Base-by-base conservation (phyloP, 108 stramenopile species). In the Cylindrotheca closterium region DNA sequence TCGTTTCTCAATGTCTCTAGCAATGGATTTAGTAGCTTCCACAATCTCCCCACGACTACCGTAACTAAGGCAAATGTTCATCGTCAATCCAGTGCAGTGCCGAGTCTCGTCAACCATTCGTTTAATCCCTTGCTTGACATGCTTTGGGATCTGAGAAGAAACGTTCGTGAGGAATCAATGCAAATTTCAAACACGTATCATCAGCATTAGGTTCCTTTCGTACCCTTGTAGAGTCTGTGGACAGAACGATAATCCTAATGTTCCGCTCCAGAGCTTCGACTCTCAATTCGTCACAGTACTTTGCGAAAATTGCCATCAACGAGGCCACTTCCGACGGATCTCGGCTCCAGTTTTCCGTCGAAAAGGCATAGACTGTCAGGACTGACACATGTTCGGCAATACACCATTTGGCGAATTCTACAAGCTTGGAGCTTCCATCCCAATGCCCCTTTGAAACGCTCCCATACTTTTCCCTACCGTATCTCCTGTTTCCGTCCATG, bases 401-500 rank as follows among this genome's bases (percentile, higher is more conserved):
- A 70, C 99, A 99, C 99, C 97, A 98, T 52, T 96, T 83, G 58
- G 86, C 67, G 65, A 98, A 93, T 48, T 95, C 80, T 0, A 88
- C 85, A 7, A 99, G 73, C 53, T 87, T 92, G 68, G 82, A 75
- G 25, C 89, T 90, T 4, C 99, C 99, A 56, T 90, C 95, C 82
- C 81, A 85, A 56, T 99, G 99, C 30, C 99, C 99, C 29, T 67
- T 47, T 10, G 80, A 70, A 15, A 86, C 85, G 62, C 77, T 81
- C 34, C 84, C 88, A 52, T 96, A 84, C 37, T 67, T 81, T 5
- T 22, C 22, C 31, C 60, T 70, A 30, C 97, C 99, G 71, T 93
- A 99, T 22, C 99, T 90, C 18, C 99, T 83, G 82, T 99, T 99
- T 21, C 99, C 99, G 68, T 99, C 99, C 99, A 99, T 99, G 50